These are phyloP conservation scores for Clitopilus passeckerianus DNA, from an alignment of 768 basidiomycete genomes.

Conservation along the genomic window DNA sequence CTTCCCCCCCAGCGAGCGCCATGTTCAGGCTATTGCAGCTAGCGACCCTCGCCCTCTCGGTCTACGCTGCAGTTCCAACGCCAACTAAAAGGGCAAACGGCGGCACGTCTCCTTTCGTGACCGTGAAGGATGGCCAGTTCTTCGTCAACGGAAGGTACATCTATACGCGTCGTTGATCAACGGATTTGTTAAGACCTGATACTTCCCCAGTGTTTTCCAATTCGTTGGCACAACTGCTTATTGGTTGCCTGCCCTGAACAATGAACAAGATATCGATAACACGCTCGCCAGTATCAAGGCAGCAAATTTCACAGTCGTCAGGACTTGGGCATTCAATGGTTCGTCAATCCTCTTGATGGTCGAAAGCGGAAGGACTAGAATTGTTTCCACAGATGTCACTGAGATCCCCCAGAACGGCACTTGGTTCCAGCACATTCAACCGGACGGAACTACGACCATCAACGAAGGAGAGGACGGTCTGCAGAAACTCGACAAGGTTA, in stretches of 20 bases:
- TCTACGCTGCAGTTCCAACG: constrained; percentile 26
- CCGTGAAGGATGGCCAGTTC: constrained; percentile 39
- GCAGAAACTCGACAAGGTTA: constrained; percentile 55
- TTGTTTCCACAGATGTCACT: neutral
- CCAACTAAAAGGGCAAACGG: constrained; percentile 21
- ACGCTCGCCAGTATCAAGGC: constrained; percentile 56
- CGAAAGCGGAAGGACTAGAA: too few relatives aligned
- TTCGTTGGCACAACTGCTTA: constrained; percentile 56
- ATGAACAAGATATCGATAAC: constrained; percentile 47
- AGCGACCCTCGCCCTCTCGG: constrained; percentile 4
- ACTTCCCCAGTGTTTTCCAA: constrained; percentile 16
- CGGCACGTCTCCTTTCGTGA: constrained; percentile 35
- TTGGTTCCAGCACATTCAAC: constrained; percentile 55
- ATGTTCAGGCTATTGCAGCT: neutral
- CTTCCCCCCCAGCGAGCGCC: neutral
- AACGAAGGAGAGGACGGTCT: constrained; percentile 61
- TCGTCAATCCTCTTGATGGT: neutral
- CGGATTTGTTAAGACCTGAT: neutral
- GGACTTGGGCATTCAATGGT: constrained; percentile 76
- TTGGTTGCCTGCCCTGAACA: constrained; percentile 57
- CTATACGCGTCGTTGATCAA: neutral
- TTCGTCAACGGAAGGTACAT: constrained; percentile 48
- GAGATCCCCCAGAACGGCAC: constrained; percentile 48
- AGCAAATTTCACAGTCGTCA: constrained; percentile 51
- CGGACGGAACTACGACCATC: constrained; percentile 47